These are phyloP conservation scores for Trichoderma lentiforme DNA, from an alignment of 2,329 filamentous ascomycete genomes.

Conservation along the genomic window DNA sequence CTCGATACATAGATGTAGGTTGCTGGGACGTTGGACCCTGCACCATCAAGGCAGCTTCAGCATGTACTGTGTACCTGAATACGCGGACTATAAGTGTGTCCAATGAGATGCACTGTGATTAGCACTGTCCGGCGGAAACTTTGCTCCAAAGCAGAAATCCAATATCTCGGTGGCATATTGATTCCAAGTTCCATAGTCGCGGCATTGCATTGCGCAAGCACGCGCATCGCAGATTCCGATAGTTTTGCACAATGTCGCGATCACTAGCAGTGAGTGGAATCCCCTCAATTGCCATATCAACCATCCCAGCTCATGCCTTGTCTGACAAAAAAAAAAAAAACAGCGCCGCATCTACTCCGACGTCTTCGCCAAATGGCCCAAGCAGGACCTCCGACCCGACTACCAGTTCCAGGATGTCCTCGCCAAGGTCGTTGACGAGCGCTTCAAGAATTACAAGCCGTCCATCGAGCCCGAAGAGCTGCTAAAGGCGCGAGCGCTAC, in stretches of 20 bases:
- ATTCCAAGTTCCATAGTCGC: neutral
- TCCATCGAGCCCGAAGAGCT: slow-evolving; percentile 48
- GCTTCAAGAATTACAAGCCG: slow-evolving; percentile 33
- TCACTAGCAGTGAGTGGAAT: slow-evolving; percentile 29
- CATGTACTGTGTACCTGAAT: neutral
- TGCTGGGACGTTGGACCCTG: neutral
- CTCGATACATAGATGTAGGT: neutral
- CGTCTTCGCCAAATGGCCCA: slow-evolving; percentile 56
- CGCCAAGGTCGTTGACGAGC: slow-evolving; percentile 34
- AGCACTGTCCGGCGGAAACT: neutral
- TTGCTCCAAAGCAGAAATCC: slow-evolving; percentile 6
- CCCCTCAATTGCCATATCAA: neutral
- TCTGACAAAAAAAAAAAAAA: neutral
- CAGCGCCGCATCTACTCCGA: slow-evolving; percentile 39
- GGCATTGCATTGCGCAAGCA: slow-evolving; percentile 8
- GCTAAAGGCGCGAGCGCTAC: slow-evolving; percentile 57
- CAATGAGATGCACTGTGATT: neutral
- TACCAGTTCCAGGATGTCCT: slow-evolving; percentile 60
- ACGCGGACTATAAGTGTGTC: neutral
- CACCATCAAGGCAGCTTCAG: accelerated
- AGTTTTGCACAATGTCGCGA: slow-evolving; percentile 30
- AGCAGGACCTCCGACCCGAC: slow-evolving; percentile 60
- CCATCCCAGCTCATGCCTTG: neutral
- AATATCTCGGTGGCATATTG: neutral
- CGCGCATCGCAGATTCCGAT: neutral